A percentile compares a stretch with the other conserved stretches of the same genome.
Conservation (phyloP, 2,329 filamentous ascomycete species). For the Dothiorella sarmentorum region DNA sequence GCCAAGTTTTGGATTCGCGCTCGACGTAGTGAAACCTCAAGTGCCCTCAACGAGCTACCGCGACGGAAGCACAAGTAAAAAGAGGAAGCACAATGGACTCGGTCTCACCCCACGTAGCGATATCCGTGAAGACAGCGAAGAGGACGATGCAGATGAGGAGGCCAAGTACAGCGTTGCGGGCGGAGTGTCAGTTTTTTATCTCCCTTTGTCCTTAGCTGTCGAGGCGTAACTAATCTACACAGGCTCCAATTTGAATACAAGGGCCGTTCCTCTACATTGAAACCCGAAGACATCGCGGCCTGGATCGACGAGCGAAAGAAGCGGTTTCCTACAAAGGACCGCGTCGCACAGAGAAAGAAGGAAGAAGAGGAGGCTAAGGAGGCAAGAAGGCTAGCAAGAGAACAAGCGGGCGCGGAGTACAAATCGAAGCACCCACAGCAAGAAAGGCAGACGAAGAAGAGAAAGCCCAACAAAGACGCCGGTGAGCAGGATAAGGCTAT, state of each 20-base stretch:
- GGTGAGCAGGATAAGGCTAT: constrained; percentile 13
- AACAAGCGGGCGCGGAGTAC: constrained; percentile 1
- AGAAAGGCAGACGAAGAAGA: constrained; percentile 2
- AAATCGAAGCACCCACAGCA: neutral
- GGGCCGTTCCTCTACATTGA: constrained; percentile 52
- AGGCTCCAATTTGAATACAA: constrained; percentile 50
- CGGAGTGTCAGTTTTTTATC: constrained; percentile 49
- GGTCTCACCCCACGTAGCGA: constrained; percentile 65
- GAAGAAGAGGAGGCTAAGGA: constrained; percentile 37
- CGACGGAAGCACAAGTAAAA: constrained; percentile 52
- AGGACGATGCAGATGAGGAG: constrained; percentile 70
- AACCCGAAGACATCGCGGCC: constrained; percentile 65
- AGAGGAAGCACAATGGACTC: constrained; percentile 67
- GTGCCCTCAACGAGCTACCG: neutral
- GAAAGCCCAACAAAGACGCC: neutral
- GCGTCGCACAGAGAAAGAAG: constrained; percentile 61
- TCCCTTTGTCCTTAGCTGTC: neutral
- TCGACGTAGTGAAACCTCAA: constrained; percentile 22
- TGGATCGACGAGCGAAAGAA: constrained; percentile 80
- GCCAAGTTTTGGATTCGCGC: constrained; percentile 34
- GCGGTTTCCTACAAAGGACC: constrained; percentile 74
- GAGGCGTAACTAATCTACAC: constrained; percentile 21
- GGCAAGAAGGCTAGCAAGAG: constrained; percentile 23
- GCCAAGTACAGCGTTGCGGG: constrained; percentile 45
- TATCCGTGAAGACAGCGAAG: constrained; percentile 47